These are phyloP conservation scores for Schizochytrium sp. DNA, from an alignment of 108 stramenopile genomes.

Conservation along the genomic window DNA sequence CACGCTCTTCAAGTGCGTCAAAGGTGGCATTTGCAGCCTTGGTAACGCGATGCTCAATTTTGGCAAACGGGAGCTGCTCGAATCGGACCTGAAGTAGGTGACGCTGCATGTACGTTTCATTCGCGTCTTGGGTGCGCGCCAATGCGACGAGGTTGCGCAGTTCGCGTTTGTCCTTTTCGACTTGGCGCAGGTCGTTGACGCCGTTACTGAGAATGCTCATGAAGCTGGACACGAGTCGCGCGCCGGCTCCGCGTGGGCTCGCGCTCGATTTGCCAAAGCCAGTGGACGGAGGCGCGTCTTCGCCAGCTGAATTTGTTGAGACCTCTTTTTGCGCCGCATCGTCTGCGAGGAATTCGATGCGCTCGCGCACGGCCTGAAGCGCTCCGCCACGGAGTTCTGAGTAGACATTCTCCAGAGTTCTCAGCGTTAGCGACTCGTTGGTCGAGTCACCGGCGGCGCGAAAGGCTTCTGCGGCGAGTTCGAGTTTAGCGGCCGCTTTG, in stretches of 20 bases:
- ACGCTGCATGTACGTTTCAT: not conserved
- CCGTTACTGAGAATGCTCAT: not conserved
- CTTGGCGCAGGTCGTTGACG: not conserved
- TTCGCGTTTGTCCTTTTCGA: not conserved
- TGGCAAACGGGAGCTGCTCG: not conserved
- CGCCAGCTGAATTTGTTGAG: too few species aligned
- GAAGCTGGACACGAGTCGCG: not conserved
- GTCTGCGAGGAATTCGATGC: not conserved
- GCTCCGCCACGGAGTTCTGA: not conserved
- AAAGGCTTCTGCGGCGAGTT: conserved; percentile 1
- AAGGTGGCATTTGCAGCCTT: not conserved
- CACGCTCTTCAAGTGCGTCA: not conserved
- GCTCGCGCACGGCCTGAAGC: not conserved
- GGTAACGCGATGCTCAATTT: not conserved
- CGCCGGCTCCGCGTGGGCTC: not conserved
- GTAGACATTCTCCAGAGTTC: not conserved
- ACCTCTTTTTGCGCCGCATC: not conserved
- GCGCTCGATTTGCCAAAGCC: not conserved
- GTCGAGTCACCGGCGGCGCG: not conserved
- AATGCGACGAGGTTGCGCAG: not conserved
- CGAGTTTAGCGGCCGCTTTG: not conserved
- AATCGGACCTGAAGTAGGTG: not conserved
- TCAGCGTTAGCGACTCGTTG: not conserved
- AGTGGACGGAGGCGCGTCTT: not conserved
- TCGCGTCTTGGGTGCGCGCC: not conserved